Evolutionary conservation across 2,329 filamentous ascomycete genomes (phyloP), one percentile per base, ranked within the genome.

Genomic region (Cytospora leucostoma): DNA sequence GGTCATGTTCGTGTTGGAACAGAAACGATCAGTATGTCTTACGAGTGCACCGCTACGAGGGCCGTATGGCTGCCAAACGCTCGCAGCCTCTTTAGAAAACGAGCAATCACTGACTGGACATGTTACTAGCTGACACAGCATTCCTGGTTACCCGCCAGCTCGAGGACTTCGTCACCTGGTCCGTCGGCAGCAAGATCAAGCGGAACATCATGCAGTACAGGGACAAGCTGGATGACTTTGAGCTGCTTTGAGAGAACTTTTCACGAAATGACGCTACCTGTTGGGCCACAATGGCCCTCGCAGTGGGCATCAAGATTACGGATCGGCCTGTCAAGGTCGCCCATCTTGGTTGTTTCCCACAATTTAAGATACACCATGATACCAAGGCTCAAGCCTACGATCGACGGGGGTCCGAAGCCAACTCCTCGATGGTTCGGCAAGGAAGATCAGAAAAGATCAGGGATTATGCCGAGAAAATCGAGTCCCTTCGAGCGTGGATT

Each of bases 141-240:
- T 97, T 93, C 71, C 77, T 97, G 59, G 92, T 98, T 8, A 95
- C 92, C 44, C 83, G 93, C 68, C 91, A 87, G 66, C 92, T 96
- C 84, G 94, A 98, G 78, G 94, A 98, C 78, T 97, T 96, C 74
- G 90, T 98, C 19, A 97, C 94, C 0, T 98, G 94, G 94, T 89
- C 94, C 11, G 91, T 96, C 71, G 92, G 92, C 65, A 96, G 92
- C 77, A 97, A 97, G 90, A 93, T 98, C 76, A 97, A 96, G 89
- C 86, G 90, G 74, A 95, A 93, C 74, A 96, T 97, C 68, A 88
- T 97, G 86, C 92, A 91, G 78, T 98, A 97, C 75, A 87, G 92
- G 70, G 93, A 97, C 77, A 92, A 96, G 81, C 78, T 97, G 77
- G 94, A 98, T 78, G 94, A 98, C 78, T 98, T 96, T 73, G 94